Evolutionary conservation across 352 stramenopile species (phyloP).

Genomic region (Globisporangium takayamanum): DNA sequence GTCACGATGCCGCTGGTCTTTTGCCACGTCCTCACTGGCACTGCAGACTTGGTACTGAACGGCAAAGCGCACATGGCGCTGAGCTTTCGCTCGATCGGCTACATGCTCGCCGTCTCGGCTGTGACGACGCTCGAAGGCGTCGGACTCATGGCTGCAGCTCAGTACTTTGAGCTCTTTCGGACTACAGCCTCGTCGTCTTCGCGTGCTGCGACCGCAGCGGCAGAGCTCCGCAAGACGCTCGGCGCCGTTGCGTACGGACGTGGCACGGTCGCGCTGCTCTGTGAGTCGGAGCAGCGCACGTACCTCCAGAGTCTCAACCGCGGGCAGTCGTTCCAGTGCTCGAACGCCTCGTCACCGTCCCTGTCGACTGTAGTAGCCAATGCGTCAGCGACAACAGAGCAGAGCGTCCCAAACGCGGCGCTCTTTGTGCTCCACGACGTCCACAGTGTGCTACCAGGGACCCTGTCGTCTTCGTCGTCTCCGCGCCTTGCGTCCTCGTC

Average conservation of each 20-base stretch:
- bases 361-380: conserved; percentile 13
- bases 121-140: conserved; percentile 33
- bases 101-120: conserved; percentile 24
- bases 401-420: conserved; percentile 12
- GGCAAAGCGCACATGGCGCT: conserved; percentile 27
- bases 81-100: conserved; percentile 27
- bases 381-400: neutral
- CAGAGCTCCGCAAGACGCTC: conserved; percentile 14
- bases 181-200: neutral
- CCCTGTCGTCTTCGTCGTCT: neutral
- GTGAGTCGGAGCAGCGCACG: conserved; percentile 13
- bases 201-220: conserved; percentile 3
- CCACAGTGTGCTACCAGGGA: conserved; percentile 12
- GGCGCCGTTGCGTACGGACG: conserved; percentile 11
- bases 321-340: conserved; percentile 28
- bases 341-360: conserved; percentile 30
- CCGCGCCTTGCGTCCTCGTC: neutral
- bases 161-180: conserved; percentile 24
- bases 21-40: conserved; percentile 38
- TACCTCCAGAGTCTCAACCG: conserved; percentile 33
- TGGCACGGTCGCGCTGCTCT: conserved; percentile 36
- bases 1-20: conserved; percentile 34
- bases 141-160: conserved; percentile 21
- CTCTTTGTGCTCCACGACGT: conserved; percentile 30
- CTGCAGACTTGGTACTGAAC: conserved; percentile 36